Evolutionary conservation across 257 asterid species (phyloP).

Genomic region (Nicotiana otophora): DNA sequence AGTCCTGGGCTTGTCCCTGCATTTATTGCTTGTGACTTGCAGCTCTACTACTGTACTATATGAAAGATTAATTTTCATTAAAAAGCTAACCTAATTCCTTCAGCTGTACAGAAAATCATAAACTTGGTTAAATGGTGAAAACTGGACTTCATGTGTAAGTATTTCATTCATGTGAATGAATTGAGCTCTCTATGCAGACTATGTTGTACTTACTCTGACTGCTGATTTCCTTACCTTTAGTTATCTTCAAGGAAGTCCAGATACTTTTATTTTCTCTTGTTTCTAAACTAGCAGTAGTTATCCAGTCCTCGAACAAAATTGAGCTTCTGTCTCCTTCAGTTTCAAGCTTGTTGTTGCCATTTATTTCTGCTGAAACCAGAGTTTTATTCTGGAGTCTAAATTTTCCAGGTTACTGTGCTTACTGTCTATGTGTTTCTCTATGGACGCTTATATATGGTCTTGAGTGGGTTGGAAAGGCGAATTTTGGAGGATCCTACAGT

Average conservation of each 20-base stretch:
- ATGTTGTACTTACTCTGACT: neutral
- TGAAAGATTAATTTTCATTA: neutral
- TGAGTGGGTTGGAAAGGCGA: slow-evolving; percentile 85
- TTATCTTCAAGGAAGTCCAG: slow-evolving; percentile 2
- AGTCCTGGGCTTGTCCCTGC: neutral
- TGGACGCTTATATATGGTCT: slow-evolving; percentile 83
- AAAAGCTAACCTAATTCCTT: neutral
- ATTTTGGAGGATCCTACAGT: slow-evolving; percentile 61
- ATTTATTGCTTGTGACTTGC: slow-evolving; percentile 1
- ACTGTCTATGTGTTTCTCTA: slow-evolving; percentile 77
- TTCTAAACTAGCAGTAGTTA: neutral
- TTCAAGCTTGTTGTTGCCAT: slow-evolving; percentile 8
- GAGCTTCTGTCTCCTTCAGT: neutral
- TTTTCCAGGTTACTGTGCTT: slow-evolving; percentile 79
- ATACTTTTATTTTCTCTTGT: neutral
- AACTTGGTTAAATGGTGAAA: neutral
- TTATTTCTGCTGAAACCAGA: slow-evolving; percentile 6
- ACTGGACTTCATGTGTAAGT: neutral
- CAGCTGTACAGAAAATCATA: neutral
- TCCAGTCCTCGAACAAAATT: neutral
- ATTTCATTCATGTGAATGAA: neutral
- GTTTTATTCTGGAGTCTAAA: slow-evolving; percentile 10
- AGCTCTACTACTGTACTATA: neutral
- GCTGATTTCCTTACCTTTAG: neutral
- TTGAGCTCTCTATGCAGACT: neutral